A percentile compares a stretch with the other conserved stretches of the same genome.
Conservation (phyloP, 108 stramenopile species). For the Skeletonema marinoi region DNA sequence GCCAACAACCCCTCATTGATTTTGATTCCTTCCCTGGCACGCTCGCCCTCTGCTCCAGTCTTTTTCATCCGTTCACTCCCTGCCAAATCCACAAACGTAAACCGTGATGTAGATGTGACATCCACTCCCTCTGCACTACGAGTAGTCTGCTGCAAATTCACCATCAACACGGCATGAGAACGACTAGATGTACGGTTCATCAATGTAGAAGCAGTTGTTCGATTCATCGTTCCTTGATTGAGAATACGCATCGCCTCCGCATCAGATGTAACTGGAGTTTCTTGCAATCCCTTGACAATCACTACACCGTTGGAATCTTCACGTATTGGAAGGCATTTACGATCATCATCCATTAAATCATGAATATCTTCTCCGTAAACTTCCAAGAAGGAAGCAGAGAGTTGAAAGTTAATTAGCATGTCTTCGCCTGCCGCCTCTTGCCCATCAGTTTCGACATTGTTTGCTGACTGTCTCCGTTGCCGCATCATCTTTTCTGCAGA, state of each 20-base stretch:
- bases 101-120: constrained; percentile 67
- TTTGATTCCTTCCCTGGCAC: constrained; percentile 91
- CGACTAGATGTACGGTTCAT: constrained; percentile 80
- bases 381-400: constrained; percentile 87
- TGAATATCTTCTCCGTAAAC: constrained; percentile 94
- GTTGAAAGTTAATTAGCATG: constrained; percentile 33
- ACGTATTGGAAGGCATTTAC: constrained; percentile 37
- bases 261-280: constrained; percentile 24
- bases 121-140: constrained; percentile 62
- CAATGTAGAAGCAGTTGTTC: constrained; percentile 59
- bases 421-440: constrained; percentile 37
- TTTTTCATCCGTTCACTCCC: constrained; percentile 96
- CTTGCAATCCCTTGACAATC: constrained; percentile 47
- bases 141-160: constrained; percentile 59
- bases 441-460: constrained; percentile 6
- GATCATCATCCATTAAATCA: constrained; percentile 79
- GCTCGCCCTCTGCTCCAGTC: constrained; percentile 89
- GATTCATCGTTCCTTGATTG: constrained; percentile 51
- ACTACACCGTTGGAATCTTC: constrained; percentile 79
- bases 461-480: constrained; percentile 52
- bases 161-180: constrained; percentile 82
- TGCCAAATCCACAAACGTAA: constrained; percentile 91
- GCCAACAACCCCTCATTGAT: constrained; percentile 97
- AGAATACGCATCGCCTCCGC: constrained; percentile 19
- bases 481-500: constrained; percentile 68